These are phyloP conservation scores for Pythium brachiatum DNA, from an alignment of 352 stramenopile species.

Conservation along the genomic window DNA sequence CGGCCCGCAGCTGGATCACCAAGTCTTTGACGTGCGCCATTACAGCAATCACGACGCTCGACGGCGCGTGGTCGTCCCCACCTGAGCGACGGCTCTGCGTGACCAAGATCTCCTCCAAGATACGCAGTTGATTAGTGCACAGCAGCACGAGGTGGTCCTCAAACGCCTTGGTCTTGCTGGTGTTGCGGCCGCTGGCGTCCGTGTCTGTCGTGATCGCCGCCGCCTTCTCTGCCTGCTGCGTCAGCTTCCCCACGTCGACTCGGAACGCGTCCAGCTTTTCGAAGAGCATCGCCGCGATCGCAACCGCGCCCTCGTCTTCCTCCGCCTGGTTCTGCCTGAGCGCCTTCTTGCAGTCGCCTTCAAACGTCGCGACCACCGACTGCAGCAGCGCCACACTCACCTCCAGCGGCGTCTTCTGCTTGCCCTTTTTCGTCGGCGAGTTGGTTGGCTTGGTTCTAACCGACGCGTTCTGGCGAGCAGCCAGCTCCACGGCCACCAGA, in stretches of 20 bases:
- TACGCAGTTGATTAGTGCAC: slow-evolving; percentile 22
- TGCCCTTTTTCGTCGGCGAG: slow-evolving; percentile 11
- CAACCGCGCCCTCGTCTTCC: slow-evolving; percentile 15
- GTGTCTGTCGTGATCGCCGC: neutral
- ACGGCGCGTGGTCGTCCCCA: neutral
- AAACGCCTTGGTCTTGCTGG: slow-evolving; percentile 11
- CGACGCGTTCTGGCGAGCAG: slow-evolving; percentile 22
- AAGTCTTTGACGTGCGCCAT: slow-evolving; percentile 36
- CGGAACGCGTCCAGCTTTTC: slow-evolving; percentile 39
- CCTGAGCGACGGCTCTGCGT: slow-evolving; percentile 3
- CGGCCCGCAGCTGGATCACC: slow-evolving; percentile 56
- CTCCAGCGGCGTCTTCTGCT: slow-evolving; percentile 28
- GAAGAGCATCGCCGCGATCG: slow-evolving; percentile 28
- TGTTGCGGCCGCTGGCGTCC: neutral
- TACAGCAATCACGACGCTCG: neutral
- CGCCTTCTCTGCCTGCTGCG: slow-evolving; percentile 40
- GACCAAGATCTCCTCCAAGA: slow-evolving; percentile 22
- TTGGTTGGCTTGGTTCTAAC: neutral
- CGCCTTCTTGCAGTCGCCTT: slow-evolving; percentile 23
- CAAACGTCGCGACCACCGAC: slow-evolving; percentile 37
- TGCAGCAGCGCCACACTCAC: slow-evolving; percentile 42
- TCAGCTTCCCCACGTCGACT: slow-evolving; percentile 48
- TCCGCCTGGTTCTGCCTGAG: slow-evolving; percentile 5
- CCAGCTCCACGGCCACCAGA: slow-evolving; percentile 44
- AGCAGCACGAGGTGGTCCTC: slow-evolving; percentile 25